A percentile compares a stretch with the other conserved stretches of the same genome.
These are phyloP conservation scores for Trametopsis cervina DNA, from an alignment of 768 basidiomycete genomes.

Conservation along the genomic window DNA sequence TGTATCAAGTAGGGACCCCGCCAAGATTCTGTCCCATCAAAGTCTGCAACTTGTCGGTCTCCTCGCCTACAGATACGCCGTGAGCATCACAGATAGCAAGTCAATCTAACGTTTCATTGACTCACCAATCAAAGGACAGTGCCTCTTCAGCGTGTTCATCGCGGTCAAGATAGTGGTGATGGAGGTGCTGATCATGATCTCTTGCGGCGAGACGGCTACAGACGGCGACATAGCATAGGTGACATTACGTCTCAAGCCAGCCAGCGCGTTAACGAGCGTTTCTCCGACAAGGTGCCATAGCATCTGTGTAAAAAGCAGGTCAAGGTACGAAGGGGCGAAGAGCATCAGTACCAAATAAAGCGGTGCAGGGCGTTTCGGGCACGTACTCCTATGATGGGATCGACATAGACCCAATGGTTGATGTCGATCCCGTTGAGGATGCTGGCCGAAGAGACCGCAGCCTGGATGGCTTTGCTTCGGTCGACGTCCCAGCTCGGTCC, in stretches of 20 bases:
- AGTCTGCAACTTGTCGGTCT: too few species aligned
- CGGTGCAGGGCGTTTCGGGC: too few species aligned
- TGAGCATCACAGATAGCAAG: too few species aligned
- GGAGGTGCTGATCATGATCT: slow-evolving; percentile 6
- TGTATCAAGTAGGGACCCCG: too few species aligned
- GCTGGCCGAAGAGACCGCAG: slow-evolving; percentile 16
- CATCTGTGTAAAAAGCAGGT: slow-evolving; percentile 1
- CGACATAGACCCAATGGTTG: slow-evolving; percentile 10
- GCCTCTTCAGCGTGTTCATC: slow-evolving; percentile 7
- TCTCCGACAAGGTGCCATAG: slow-evolving; percentile 7
- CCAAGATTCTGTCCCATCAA: too few species aligned
- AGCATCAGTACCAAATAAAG: neutral
- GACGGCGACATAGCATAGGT: neutral
- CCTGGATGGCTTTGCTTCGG: slow-evolving; percentile 14
- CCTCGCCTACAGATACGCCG: too few species aligned
- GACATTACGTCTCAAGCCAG: neutral
- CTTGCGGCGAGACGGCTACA: slow-evolving; percentile 2
- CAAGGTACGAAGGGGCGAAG: neutral
- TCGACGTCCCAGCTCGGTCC: slow-evolving; percentile 6
- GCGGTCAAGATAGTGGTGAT: slow-evolving; percentile 7
- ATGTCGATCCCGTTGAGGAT: slow-evolving; percentile 12
- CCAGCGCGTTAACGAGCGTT: slow-evolving; percentile 5
- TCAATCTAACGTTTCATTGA: too few species aligned
- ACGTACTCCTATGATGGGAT: slow-evolving; percentile 21
- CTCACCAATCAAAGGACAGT: slow-evolving; percentile 6